These are phyloP conservation scores for Phytopythium oedochilum DNA, from an alignment of 352 stramenopile genomes.

Conservation along the genomic window DNA sequence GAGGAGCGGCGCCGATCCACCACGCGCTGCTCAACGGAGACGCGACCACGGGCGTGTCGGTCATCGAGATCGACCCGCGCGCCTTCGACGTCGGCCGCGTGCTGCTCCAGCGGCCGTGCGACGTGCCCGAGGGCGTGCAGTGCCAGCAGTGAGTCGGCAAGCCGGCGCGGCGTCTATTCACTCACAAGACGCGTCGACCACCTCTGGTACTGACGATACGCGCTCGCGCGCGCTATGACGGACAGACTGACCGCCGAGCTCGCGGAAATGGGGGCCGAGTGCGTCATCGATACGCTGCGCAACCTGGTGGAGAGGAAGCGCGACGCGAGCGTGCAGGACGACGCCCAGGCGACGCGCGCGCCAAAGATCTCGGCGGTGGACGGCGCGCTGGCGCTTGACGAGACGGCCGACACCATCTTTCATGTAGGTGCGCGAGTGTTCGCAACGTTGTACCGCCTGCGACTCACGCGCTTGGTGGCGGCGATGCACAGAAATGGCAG, in stretches of 20 bases:
- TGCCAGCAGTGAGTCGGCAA: slow-evolving; percentile 27
- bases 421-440: slow-evolving; percentile 22
- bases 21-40: slow-evolving; percentile 83
- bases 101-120: slow-evolving; percentile 42
- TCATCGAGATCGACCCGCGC: slow-evolving; percentile 84
- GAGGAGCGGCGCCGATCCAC: slow-evolving; percentile 81
- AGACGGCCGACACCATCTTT: slow-evolving; percentile 50
- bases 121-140: slow-evolving; percentile 48
- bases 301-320: slow-evolving; percentile 44
- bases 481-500: slow-evolving; percentile 51
- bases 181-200: not conserved
- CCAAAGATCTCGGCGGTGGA: slow-evolving; percentile 66
- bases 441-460: not conserved
- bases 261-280: slow-evolving; percentile 48
- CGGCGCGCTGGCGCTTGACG: slow-evolving; percentile 42
- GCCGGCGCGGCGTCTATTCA: not conserved
- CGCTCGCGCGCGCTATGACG: not conserved
- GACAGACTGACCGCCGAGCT: slow-evolving; percentile 42
- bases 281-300: slow-evolving; percentile 62
- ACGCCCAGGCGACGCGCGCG: slow-evolving; percentile 46
- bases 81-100: slow-evolving; percentile 83
- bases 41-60: slow-evolving; percentile 62
- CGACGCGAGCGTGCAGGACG: slow-evolving; percentile 45
- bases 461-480: not conserved
- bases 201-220: not conserved